Conservation (phyloP, 2,329 filamentous ascomycete genomes). For the Pseudopyricularia cyperi region DNA sequence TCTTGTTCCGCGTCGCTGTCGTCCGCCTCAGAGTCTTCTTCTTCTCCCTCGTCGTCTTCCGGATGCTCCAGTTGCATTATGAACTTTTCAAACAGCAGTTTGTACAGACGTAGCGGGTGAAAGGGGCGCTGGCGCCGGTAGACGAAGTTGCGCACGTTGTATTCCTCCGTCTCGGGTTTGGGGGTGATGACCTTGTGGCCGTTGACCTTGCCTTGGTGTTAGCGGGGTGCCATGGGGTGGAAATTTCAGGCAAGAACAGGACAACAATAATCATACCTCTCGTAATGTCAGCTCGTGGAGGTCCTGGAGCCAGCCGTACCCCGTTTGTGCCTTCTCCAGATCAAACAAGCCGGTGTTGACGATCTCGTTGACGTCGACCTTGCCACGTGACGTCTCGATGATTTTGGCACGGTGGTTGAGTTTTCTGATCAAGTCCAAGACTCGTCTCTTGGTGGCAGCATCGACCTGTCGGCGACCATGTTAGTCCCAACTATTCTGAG, state of each 20-base stretch:
- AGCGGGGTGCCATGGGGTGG: neutral
- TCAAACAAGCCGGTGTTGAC: slow-evolving; percentile 54
- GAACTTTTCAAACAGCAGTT: slow-evolving; percentile 33
- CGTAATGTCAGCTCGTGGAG: slow-evolving; percentile 54
- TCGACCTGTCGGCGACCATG: slow-evolving; percentile 15
- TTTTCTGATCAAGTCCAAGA: slow-evolving; percentile 40
- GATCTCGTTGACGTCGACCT: slow-evolving; percentile 48
- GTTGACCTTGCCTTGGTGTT: slow-evolving; percentile 19
- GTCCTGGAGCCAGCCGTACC: slow-evolving; percentile 58
- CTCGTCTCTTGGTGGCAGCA: slow-evolving; percentile 26
- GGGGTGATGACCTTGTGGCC: slow-evolving; percentile 42
- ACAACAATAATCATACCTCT: slow-evolving; percentile 27
- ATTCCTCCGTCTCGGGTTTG: slow-evolving; percentile 61
- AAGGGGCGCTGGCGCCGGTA: slow-evolving; percentile 48
- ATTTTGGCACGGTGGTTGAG: slow-evolving; percentile 57
- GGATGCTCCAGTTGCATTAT: slow-evolving; percentile 33
- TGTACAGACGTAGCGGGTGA: slow-evolving; percentile 31
- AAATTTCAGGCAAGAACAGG: neutral
- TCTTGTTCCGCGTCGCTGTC: slow-evolving; percentile 14
- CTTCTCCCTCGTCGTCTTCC: slow-evolving; percentile 16
- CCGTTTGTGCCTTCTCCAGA: slow-evolving; percentile 48
- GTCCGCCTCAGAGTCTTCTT: slow-evolving; percentile 10
- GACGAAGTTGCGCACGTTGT: slow-evolving; percentile 59
- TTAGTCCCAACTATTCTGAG: too few species aligned
- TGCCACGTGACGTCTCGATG: slow-evolving; percentile 44